Base-by-base conservation (phyloP, 139 green algal species). In the Mesotaenium endlicherianum region DNA sequence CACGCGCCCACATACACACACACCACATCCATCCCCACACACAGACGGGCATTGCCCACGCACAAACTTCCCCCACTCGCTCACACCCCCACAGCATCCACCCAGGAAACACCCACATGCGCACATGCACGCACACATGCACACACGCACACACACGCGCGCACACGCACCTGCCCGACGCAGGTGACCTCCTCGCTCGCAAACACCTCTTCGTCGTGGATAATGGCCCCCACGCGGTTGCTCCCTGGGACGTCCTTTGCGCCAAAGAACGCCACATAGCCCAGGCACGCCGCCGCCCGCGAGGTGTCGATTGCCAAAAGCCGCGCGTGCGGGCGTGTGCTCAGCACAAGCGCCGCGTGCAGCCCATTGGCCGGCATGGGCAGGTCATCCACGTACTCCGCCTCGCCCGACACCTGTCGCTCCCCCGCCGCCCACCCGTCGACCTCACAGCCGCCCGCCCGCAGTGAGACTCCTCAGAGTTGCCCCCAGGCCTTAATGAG, bases 161-260 rank as follows among this genome's bases (percentile, higher is more conserved):
- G 45, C 20, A 55, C 30, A 11, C 50, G 0, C 16, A 83, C 80
- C 91, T 96, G 92, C 0, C 95, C 95, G 26, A 98, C 93, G 75
- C 90, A 95, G 0, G 93, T 97, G 45, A 98, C 95, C 30, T 88
- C 45, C 20, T 94, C 78, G 0, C 83, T 91, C 2, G 94, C 95
- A 89, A 98, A 98, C 43, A 95, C 86, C 88, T 97, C 91, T 86
- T 98, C 95, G 58, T 98, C 96, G 30, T 92, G 81, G 36, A 92
- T 82, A 17, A 97, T 92, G 0, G 94, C 82, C 0, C 95, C 95
- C 26, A 97, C 95, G 26, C 87, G 71, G 81, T 98, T 99, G 83
- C 50, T 76, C 31, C 94, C 94, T 0, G 93, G 95, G 31, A 98
- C 88, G 60, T 97, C 91, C 75, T 90, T 89, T 42, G 88, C 88